These are phyloP conservation scores for Leptomonas pyrrhocoris DNA, from an alignment of 208 protist genomes.

Conservation along the genomic window DNA sequence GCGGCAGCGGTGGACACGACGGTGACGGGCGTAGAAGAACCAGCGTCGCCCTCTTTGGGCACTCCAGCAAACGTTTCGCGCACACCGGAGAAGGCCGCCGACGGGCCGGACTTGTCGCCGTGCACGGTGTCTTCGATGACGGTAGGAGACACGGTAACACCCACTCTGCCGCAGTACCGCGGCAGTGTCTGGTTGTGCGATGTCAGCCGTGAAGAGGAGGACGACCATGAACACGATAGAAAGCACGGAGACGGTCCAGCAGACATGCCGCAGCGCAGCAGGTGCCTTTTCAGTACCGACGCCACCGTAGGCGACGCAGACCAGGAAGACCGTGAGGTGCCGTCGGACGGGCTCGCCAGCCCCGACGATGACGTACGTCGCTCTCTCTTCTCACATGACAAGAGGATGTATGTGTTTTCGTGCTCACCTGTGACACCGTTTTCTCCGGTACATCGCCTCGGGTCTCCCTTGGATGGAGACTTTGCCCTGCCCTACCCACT, in stretches of 20 bases:
- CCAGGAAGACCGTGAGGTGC: not conserved
- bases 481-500: conserved; percentile 12
- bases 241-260: not conserved
- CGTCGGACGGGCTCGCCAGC: not conserved
- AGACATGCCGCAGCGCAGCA: not conserved
- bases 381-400: conserved; percentile 4
- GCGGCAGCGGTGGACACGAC: not conserved
- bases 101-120: conserved; percentile 4
- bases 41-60: not conserved
- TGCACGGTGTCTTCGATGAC: conserved; percentile 9
- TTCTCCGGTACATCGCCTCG: not conserved
- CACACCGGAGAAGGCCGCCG: not conserved
- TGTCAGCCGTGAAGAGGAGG: conserved; percentile 14
- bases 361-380: not conserved
- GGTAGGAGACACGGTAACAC: not conserved
- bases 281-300: not conserved
- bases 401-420: not conserved
- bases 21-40: not conserved
- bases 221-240: not conserved
- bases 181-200: conserved; percentile 4
- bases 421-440: not conserved
- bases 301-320: not conserved
- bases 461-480: not conserved
- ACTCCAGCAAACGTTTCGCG: not conserved
- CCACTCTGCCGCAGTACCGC: not conserved